These are phyloP conservation scores for Botrytis porri DNA, from an alignment of 2,329 filamentous ascomycete genomes.

Conservation along the genomic window DNA sequence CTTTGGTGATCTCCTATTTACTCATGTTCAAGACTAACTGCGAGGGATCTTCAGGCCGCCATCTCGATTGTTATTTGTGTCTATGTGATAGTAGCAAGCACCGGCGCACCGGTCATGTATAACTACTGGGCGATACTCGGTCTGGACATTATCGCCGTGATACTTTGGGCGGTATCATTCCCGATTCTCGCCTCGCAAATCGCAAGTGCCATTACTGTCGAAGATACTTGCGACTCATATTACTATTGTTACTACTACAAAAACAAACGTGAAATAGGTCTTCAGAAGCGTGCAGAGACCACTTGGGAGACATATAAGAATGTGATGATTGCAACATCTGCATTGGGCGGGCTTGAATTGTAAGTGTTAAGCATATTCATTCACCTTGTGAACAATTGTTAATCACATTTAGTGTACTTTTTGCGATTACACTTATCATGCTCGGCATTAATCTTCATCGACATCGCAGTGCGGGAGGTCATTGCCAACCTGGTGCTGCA, in stretches of 20 bases:
- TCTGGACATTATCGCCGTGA: constrained; percentile 7
- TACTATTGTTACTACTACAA: constrained; percentile 12
- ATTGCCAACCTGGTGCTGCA: not conserved
- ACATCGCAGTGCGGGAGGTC: constrained; percentile 11
- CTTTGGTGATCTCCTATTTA: not conserved
- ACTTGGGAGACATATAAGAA: constrained; percentile 6
- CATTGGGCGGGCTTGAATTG: constrained; percentile 8
- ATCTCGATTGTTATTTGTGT: constrained; percentile 1
- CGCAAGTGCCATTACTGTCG: not conserved
- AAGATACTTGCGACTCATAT: not conserved
- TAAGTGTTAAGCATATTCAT: not conserved
- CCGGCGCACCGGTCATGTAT: not conserved
- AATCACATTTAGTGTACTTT: constrained; percentile 5
- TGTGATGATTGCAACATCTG: constrained; percentile 8
- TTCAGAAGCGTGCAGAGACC: not conserved
- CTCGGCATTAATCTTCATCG: not conserved
- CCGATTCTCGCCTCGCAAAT: constrained; percentile 5
- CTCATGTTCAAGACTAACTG: not conserved
- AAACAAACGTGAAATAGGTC: constrained; percentile 1
- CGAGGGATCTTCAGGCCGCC: not conserved
- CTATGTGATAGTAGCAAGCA: constrained; percentile 11
- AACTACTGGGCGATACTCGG: constrained; percentile 18
- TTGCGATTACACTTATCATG: not conserved
- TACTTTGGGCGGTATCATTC: constrained; percentile 12
- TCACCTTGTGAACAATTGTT: not conserved